Percentiles rank a stretch among this genome's conserved stretches.
These are phyloP conservation scores for Erysimum pusillum DNA, from an alignment of 441 rosid species.

Conservation along the genomic window DNA sequence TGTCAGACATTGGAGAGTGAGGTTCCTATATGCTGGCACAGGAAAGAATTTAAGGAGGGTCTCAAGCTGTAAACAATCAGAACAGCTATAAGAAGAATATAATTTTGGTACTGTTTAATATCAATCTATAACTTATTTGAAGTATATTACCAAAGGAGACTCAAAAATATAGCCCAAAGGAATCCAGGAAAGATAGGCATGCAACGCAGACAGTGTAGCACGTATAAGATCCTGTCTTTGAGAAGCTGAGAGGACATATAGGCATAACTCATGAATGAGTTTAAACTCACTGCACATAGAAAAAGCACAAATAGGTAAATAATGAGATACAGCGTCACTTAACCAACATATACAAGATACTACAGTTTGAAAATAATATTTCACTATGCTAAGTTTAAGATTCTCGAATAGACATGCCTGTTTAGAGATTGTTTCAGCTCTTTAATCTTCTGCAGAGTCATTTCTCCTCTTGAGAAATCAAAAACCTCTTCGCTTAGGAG, in stretches of 20 bases:
- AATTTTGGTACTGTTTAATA: conserved; percentile 25
- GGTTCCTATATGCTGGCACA: conserved; percentile 87
- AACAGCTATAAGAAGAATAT: conserved; percentile 34
- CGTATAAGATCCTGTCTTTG: conserved; percentile 96
- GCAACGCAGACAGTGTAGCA: conserved; percentile 94
- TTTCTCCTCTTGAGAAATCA: conserved; percentile 99
- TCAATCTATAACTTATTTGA: conserved; percentile 9
- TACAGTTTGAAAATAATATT: not conserved
- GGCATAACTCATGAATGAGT: conserved; percentile 99
- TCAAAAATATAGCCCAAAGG: conserved; percentile 99
- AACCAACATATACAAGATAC: conserved; percentile 27
- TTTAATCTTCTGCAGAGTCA: conserved; percentile 98
- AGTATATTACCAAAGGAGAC: conserved; percentile 83
- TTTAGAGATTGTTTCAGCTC: conserved; percentile 98
- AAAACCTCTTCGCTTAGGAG: conserved; percentile 99
- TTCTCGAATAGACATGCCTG: conserved; percentile 56
- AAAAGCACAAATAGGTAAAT: conserved; percentile 41
- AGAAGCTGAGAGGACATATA: conserved; percentile 95
- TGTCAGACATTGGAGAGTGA: conserved; percentile 95
- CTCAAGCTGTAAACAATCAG: conserved; percentile 72
- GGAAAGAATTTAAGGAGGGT: conserved; percentile 93
- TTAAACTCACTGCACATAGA: conserved; percentile 88
- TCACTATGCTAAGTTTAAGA: not conserved
- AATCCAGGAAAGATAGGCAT: conserved; percentile 99
- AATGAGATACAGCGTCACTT: conserved; percentile 4